A percentile compares a stretch with the other conserved stretches of the same genome.
Evolutionary conservation across 1,284 basidiomycete species (phyloP).

Genomic region (Cryptococcus depauperatus): DNA sequence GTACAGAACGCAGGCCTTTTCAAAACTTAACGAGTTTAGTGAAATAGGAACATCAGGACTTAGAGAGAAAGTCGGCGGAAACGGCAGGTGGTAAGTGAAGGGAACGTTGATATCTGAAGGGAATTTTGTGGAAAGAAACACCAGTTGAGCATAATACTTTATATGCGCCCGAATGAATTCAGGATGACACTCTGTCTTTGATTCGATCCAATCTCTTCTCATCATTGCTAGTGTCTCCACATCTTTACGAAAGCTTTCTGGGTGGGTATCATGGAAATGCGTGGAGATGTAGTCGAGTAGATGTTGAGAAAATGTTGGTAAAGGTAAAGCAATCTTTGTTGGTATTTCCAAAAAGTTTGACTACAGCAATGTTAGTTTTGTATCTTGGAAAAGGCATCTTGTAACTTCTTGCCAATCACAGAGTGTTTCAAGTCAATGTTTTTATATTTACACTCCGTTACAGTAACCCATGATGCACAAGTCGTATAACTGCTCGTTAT

Average conservation of each 20-base stretch:
- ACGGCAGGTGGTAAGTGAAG: slow-evolving; percentile 67
- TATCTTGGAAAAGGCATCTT: no score
- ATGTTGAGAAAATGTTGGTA: slow-evolving; percentile 53
- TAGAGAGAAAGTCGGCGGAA: slow-evolving; percentile 48
- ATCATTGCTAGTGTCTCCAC: slow-evolving; percentile 62
- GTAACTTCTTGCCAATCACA: no score
- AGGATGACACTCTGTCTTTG: slow-evolving; percentile 52
- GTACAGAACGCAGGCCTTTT: slow-evolving; percentile 67
- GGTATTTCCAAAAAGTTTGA: slow-evolving; percentile 67
- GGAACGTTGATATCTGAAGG: slow-evolving; percentile 64
- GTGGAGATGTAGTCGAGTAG: slow-evolving; percentile 62
- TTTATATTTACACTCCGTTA: no score
- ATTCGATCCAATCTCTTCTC: slow-evolving; percentile 56
- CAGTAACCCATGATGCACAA: no score
- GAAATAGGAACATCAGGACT: slow-evolving; percentile 53
- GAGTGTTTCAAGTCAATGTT: no score
- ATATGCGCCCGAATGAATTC: slow-evolving; percentile 40
- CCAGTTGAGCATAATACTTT: slow-evolving; percentile 76
- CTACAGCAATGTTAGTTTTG: slow-evolving; percentile 8
- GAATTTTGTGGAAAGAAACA: slow-evolving; percentile 64
- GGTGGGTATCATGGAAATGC: slow-evolving; percentile 66
- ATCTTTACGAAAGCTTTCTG: slow-evolving; percentile 78
- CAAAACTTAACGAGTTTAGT: slow-evolving; percentile 66
- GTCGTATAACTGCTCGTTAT: no score
- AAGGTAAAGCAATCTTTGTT: slow-evolving; percentile 61